Base-by-base conservation (phyloP, 1,139 yeast species). In the Kodamaea arcana region DNA sequence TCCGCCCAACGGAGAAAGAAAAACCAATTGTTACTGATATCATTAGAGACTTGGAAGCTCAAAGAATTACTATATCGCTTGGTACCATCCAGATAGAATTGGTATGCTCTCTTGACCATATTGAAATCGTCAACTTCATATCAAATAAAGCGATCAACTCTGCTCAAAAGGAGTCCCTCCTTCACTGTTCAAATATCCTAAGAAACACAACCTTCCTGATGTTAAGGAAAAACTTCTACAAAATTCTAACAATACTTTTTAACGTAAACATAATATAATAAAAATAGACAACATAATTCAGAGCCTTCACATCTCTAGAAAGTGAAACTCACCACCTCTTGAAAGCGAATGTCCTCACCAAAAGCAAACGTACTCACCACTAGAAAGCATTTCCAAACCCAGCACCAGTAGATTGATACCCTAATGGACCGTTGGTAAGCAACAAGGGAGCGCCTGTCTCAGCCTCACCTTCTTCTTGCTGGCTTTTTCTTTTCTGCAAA, bases 401-500 rank as follows among this genome's bases (percentile, higher is more conserved):
- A 50, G 77, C 65, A 36, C 84, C 85, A 30, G 85, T 79, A 38
- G 82, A 69, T 57, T 78, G 83, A 59, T 70, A 75, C 27, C 83
- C 82, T 27, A 44, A 33, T 32, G 66, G 62, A 34, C 81, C 81
- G 48, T 80, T 81, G 35, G 90, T 83, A 52, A 83, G 69, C 77
- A 83, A 67, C 52, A 83, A 72, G 43, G 87, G 75, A 48, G 67
- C 73, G 27, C 73, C 75, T 35, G 57, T 48, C 22, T 54, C 49
- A 29, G 56, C 58, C 39, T 75, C 80, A 11, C 47, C 54, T 29
- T 65, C 72, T n/a, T 70, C 65, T 44, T 69, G 70, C 45, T 75
- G 83, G 40, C 72, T 75, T 59, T 80, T 77, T 60, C 90, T 80
- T 49, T 72, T 79, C 52, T 80, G 78, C 56, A 83, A 72, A 57